Conservation (phyloP, 164 flowering plant genomes). For the Stephania yunnanensis region DNA sequence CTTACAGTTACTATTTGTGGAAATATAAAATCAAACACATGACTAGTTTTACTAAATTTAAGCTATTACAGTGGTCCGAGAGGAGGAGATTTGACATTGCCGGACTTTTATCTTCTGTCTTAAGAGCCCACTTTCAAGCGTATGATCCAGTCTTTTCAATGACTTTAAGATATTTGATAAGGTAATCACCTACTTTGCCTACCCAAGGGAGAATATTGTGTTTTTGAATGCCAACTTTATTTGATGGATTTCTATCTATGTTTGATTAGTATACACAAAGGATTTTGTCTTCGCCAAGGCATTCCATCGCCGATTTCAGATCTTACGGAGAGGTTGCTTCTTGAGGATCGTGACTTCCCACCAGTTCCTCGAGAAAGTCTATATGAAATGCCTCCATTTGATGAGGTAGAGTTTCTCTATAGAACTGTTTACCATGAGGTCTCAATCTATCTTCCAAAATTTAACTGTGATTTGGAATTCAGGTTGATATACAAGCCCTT, state of each 20-base stretch:
- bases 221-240: background rate
- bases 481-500: constrained; percentile 98
- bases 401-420: constrained; percentile 56
- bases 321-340: constrained; percentile 79
- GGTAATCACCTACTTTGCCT: constrained; percentile 31
- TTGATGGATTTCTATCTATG: constrained; percentile 1
- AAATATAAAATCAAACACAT: background rate
- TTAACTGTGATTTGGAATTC: constrained; percentile 13
- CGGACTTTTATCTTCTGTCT: constrained; percentile 69
- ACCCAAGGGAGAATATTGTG: background rate
- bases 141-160: constrained; percentile 90
- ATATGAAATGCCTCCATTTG: constrained; percentile 86
- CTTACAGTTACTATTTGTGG: background rate
- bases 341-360: constrained; percentile 86
- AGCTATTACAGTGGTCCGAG: constrained; percentile 77
- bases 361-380: constrained; percentile 70
- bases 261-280: constrained; percentile 70
- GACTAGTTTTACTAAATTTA: background rate
- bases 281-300: constrained; percentile 82
- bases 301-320: constrained; percentile 83
- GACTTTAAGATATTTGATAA: constrained; percentile 95
- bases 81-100: constrained; percentile 84
- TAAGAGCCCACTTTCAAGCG: constrained; percentile 83
- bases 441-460: background rate
- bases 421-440: background rate